These are phyloP conservation scores for Apiotrichum mycotoxinovorans DNA, from an alignment of 1,284 basidiomycete genomes.

Conservation along the genomic window DNA sequence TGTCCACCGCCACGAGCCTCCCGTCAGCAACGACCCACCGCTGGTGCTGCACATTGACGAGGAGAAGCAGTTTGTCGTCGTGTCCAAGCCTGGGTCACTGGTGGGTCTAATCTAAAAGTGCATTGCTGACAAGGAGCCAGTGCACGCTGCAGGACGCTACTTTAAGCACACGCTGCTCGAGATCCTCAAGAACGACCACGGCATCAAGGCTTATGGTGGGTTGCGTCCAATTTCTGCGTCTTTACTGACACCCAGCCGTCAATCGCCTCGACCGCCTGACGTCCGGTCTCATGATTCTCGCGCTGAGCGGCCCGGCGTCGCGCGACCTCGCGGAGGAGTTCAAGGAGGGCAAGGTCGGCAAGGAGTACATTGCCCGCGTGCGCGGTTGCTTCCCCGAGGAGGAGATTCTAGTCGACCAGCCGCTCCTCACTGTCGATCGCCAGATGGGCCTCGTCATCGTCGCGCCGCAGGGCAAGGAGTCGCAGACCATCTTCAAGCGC, in stretches of 20 bases:
- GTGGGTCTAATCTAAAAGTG: slow-evolving; percentile 55
- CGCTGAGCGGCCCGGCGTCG: slow-evolving; percentile 69
- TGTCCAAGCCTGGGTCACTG: slow-evolving; percentile 92
- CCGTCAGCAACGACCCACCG: slow-evolving; percentile 82
- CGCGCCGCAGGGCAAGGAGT: slow-evolving; percentile 86
- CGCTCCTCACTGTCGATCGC: slow-evolving; percentile 85
- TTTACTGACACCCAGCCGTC: slow-evolving; percentile 61
- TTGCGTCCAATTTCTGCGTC: background rate
- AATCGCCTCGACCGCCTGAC: slow-evolving; percentile 94
- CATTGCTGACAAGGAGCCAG: slow-evolving; percentile 57
- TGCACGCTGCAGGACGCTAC: slow-evolving; percentile 85
- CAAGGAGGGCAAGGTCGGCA: slow-evolving; percentile 69
- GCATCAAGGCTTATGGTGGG: slow-evolving; percentile 63
- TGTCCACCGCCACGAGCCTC: slow-evolving; percentile 93
- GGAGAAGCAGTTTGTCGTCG: slow-evolving; percentile 78
- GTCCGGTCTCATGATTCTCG: slow-evolving; percentile 93
- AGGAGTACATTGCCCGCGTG: slow-evolving; percentile 87
- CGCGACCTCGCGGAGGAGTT: slow-evolving; percentile 76
- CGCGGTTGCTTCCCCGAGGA: slow-evolving; percentile 78
- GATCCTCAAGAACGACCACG: slow-evolving; percentile 80
- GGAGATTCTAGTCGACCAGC: slow-evolving; percentile 77
- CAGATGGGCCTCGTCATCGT: slow-evolving; percentile 95
- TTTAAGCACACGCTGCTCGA: slow-evolving; percentile 82
- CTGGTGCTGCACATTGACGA: slow-evolving; percentile 73
- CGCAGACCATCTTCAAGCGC: slow-evolving; percentile 84